Conservation (phyloP, 345 rosid genomes). For the Syzygium aromaticum region DNA sequence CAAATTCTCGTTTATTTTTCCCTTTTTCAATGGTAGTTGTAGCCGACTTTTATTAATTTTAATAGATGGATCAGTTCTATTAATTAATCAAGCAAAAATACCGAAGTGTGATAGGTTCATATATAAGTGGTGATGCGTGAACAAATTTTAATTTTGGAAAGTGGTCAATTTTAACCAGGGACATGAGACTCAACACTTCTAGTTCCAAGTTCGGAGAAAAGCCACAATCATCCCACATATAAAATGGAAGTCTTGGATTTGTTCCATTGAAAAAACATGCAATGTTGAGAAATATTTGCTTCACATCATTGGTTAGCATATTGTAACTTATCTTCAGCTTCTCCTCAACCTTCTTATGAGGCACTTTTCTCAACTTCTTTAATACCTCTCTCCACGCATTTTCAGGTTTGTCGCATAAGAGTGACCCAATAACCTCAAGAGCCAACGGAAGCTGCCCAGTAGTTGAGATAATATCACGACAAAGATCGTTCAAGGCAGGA, state of each 20-base stretch:
- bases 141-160: too few relatives aligned
- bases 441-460: neutral
- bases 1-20: too few relatives aligned
- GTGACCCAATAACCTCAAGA: neutral
- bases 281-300: neutral
- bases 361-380: neutral
- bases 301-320: neutral
- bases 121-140: too few relatives aligned
- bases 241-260: neutral
- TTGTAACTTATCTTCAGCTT: neutral
- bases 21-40: too few relatives aligned
- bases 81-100: too few relatives aligned
- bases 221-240: constrained; percentile 5
- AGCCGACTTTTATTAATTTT: neutral
- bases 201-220: neutral
- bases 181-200: neutral
- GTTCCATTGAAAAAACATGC: neutral
- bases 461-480: neutral
- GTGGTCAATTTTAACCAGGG: neutral
- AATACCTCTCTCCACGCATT: neutral
- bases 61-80: too few relatives aligned
- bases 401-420: neutral
- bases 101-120: too few relatives aligned
- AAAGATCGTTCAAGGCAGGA: neutral
- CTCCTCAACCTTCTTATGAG: neutral